phyloP scores from a whole-genome alignment of 1,284 basidiomycete genomes.

The Apiotrichum veenhuisii region DNA sequence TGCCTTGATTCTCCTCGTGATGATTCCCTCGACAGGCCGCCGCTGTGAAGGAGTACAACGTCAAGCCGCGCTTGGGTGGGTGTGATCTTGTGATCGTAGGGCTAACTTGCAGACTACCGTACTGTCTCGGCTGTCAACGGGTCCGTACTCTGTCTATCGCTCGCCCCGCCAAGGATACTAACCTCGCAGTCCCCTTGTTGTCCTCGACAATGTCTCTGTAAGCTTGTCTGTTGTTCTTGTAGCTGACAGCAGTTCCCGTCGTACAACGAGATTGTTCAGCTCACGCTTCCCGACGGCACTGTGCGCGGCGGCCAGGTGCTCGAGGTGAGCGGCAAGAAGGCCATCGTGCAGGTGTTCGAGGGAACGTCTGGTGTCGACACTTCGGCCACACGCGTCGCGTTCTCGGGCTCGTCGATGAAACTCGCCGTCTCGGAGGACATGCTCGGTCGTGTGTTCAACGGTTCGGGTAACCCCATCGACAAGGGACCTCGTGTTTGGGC shows the following conservation, averaged over 20 bases:
- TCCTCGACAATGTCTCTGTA: slow-evolving; percentile 98
- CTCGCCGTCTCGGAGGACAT: slow-evolving; percentile 99
- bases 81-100: slow-evolving; percentile 11
- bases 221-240: slow-evolving; percentile 15
- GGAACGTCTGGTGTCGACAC: slow-evolving; percentile 98
- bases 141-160: slow-evolving; percentile 55
- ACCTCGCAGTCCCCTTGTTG: slow-evolving; percentile 73
- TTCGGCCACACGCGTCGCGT: slow-evolving; percentile 87
- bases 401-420: slow-evolving; percentile 98
- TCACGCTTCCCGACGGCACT: slow-evolving; percentile 93
- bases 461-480: slow-evolving; percentile 95
- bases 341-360: slow-evolving; percentile 99
- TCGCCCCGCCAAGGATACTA: slow-evolving; percentile 2
- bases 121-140: slow-evolving; percentile 96
- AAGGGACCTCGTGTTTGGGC: slow-evolving; percentile 98
- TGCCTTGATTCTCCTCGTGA: no score
- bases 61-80: slow-evolving; percentile 83
- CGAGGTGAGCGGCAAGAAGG: slow-evolving; percentile 97
- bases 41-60: slow-evolving; percentile 53
- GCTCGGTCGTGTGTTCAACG: slow-evolving; percentile 99
- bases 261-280: slow-evolving; percentile 98
- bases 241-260: slow-evolving; percentile 73
- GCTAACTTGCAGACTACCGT: slow-evolving; percentile 71
- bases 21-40: slow-evolving; percentile 35
- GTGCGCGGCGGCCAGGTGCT: slow-evolving; percentile 96